phyloP scores from a whole-genome alignment of 2,329 filamentous ascomycete species.

The Phialophora macrospora region DNA sequence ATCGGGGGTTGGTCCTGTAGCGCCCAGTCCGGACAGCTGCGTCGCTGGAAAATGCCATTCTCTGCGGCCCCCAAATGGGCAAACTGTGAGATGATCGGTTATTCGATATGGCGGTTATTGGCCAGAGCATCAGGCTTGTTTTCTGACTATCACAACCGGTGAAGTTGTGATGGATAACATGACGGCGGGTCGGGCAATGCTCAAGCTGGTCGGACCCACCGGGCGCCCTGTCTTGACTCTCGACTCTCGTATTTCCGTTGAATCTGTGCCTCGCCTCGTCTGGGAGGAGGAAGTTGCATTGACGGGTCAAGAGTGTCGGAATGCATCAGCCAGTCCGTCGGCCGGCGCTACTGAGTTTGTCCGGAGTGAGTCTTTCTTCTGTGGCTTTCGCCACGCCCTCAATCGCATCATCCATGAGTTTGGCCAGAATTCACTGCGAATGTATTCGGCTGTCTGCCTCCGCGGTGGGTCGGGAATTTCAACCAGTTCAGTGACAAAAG shows the following conservation, averaged over 20 bases:
- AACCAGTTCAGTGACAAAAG: no score
- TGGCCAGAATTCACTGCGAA: no score
- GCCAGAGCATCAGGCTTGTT: background rate
- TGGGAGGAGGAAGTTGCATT: background rate
- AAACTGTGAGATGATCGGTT: background rate
- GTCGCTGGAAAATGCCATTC: no score
- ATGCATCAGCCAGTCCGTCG: background rate
- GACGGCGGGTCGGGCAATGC: background rate
- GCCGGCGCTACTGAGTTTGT: background rate
- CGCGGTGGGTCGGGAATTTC: no score
- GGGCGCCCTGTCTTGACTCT: no score
- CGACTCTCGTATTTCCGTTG: background rate
- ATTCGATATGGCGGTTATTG: background rate
- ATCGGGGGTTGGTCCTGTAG: background rate
- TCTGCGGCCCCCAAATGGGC: background rate
- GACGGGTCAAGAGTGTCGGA: no score
- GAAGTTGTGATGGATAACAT: background rate
- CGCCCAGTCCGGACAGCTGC: background rate
- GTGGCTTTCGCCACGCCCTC: background rate
- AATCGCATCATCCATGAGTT: no score
- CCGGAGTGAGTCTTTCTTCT: background rate
- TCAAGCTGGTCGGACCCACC: background rate
- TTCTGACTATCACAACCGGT: background rate
- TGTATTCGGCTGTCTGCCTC: no score
- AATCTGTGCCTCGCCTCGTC: background rate